Evolutionary conservation across 345 rosid species (phyloP), one percentile per base, ranked within the genome.

Genomic region (Populus tremula): DNA sequence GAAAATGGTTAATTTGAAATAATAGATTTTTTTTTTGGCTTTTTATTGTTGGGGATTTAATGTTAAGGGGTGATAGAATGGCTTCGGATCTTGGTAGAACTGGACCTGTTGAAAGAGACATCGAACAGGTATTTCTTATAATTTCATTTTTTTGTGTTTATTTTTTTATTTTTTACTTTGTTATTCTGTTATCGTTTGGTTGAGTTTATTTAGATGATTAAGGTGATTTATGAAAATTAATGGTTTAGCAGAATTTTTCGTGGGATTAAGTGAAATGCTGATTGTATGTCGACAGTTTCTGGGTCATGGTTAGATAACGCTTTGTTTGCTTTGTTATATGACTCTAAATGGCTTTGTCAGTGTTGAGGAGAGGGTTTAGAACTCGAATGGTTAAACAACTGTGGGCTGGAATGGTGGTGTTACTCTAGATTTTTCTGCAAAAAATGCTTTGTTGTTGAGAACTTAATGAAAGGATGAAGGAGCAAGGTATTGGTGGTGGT

Each of bases 21-120:
- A 76, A 21, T 80, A 29, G 77, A 61, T 70, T 68, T 79, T 25
- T 25, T 23, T 77, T 73, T 49, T 41, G 49, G 71, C 33, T 70
- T 38, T 43, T 31, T 63, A 71, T 63, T 54, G 35, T 31, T 21
- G 18, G 20, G n/a, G 62, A 39, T 13, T 74, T 76, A 79, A 87
- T 88, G 87, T 90, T 86, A 77, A 80, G 92, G 82, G 82, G 87
- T 74, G 95, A 86, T 77, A 86, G 93, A 84, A 92, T 96, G 98
- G 91, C 97, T 65, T 88, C 93, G 87, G 98, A 94, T 92, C 97
- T 94, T 86, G 87, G 90, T 80, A 88, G 97, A 85, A 87, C 87
- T 10, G 98, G 88, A 59, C 87, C 94, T 10, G 90, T 92, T 6
- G 99, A 92, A 86, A 88, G 99, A 75, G 97, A 96, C 86, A 83